A percentile compares a stretch with the other conserved stretches of the same genome.
These are phyloP conservation scores for Prinsepia uniflora DNA, from an alignment of 306 rosid genomes.

Conservation along the genomic window DNA sequence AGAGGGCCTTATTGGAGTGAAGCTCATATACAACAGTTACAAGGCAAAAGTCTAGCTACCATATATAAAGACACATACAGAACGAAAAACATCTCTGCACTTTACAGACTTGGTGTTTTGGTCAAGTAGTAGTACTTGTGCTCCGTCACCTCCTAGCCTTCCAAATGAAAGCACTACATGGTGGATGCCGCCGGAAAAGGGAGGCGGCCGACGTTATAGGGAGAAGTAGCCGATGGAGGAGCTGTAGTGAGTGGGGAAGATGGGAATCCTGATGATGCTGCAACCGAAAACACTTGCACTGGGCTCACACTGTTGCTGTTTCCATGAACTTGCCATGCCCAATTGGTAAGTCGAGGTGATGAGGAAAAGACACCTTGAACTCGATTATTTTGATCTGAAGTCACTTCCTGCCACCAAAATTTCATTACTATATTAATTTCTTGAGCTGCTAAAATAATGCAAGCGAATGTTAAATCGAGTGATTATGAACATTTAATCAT, in stretches of 20 bases:
- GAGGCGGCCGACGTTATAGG: slow-evolving; percentile 17
- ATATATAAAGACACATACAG: slow-evolving; percentile 2
- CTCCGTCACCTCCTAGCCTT: slow-evolving; percentile 6
- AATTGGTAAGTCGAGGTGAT: slow-evolving; percentile 21
- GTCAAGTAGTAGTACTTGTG: background rate
- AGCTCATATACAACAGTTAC: slow-evolving; percentile 18
- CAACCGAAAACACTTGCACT: slow-evolving; percentile 35
- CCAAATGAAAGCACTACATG: background rate
- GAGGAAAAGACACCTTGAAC: slow-evolving; percentile 30
- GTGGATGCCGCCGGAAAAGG: slow-evolving; percentile 16
- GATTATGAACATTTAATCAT: too few species aligned
- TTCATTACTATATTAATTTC: too few species aligned
- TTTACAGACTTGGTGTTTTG: background rate
- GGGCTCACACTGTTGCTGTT: slow-evolving; percentile 25
- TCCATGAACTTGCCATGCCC: slow-evolving; percentile 43
- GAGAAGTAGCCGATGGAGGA: slow-evolving; percentile 22
- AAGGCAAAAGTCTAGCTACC: background rate
- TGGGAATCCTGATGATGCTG: slow-evolving; percentile 80
- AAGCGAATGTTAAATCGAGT: too few species aligned
- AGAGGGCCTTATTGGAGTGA: background rate
- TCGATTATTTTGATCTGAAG: slow-evolving; percentile 17
- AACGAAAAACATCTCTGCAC: slow-evolving; percentile 12
- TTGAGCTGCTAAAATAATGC: too few species aligned
- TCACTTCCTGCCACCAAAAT: slow-evolving; percentile 29
- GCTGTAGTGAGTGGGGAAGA: slow-evolving; percentile 22